Evolutionary conservation across 2,329 filamentous ascomycete genomes (phyloP).

Genomic region (Clonostachys byssicola): DNA sequence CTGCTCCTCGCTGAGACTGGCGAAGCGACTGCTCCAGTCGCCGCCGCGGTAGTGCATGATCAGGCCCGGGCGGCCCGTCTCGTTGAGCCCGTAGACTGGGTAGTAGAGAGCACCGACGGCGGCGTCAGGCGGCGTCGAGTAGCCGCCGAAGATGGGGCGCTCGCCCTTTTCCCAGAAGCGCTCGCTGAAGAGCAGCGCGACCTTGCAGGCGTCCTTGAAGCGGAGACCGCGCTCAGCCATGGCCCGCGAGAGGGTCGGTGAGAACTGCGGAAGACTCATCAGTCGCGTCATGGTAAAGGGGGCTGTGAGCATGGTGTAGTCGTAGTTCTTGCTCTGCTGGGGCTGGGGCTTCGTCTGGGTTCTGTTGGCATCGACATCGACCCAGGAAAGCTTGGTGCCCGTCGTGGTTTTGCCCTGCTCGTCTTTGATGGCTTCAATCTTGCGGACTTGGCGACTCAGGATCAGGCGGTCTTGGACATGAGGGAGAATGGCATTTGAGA

Average conservation of each 20-base stretch:
- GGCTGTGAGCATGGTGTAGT: constrained; percentile 23
- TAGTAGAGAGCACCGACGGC: constrained; percentile 26
- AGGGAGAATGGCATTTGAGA: constrained; percentile 19
- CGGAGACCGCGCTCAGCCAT: constrained; percentile 18
- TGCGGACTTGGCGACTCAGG: constrained; percentile 13
- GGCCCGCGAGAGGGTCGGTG: constrained; percentile 11
- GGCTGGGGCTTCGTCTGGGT: background rate
- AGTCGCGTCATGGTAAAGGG: constrained; percentile 24
- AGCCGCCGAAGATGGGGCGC: constrained; percentile 21
- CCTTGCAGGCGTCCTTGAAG: constrained; percentile 23
- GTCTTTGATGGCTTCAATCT: background rate
- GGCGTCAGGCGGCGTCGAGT: constrained; percentile 17
- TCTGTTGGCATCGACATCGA: background rate
- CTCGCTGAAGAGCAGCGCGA: constrained; percentile 19
- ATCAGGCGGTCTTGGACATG: constrained; percentile 15
- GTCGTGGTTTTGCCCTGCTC: background rate
- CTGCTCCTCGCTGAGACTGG: constrained; percentile 13
- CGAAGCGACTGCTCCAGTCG: constrained; percentile 22
- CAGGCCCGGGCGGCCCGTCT: constrained; percentile 20
- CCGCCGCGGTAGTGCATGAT: constrained; percentile 21
- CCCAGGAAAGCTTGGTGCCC: background rate
- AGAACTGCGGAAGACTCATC: constrained; percentile 21
- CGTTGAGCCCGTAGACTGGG: constrained; percentile 26
- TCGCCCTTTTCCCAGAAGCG: constrained; percentile 24
- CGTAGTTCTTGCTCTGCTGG: constrained; percentile 16